phyloP scores from a whole-genome alignment of 169 alveolate species.

The Cryptosporidium andersoni region DNA sequence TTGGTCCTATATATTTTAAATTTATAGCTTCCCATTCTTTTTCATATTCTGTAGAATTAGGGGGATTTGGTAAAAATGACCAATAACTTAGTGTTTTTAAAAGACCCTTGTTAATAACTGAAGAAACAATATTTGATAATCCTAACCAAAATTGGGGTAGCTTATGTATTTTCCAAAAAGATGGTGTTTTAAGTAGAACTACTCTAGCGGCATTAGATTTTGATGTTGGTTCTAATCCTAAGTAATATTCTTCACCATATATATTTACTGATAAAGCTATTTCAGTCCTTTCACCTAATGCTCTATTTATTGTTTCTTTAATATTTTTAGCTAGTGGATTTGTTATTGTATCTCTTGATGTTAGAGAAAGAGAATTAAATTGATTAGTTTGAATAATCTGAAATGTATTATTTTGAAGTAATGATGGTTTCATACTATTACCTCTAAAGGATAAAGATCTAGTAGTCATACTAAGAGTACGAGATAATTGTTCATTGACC shows the following conservation, averaged over 20 bases:
- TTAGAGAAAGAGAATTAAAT: not conserved
- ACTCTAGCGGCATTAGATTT: slow-evolving; percentile 65
- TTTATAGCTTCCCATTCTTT: slow-evolving; percentile 62
- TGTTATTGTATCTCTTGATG: slow-evolving; percentile 23
- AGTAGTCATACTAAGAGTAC: slow-evolving; percentile 46
- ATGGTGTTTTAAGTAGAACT: slow-evolving; percentile 40
- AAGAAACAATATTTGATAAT: slow-evolving; percentile 47
- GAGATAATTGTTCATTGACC: slow-evolving; percentile 60
- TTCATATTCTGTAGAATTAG: slow-evolving; percentile 47
- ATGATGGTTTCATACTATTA: not conserved
- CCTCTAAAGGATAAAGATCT: slow-evolving; percentile 11
- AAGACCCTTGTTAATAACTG: slow-evolving; percentile 58
- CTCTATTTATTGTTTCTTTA: slow-evolving; percentile 37
- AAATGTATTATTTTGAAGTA: not conserved
- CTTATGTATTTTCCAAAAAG: slow-evolving; percentile 57
- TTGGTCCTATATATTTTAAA: slow-evolving; percentile 55
- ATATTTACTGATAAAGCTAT: slow-evolving; percentile 31
- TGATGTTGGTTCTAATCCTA: slow-evolving; percentile 49
- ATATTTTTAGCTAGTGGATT: slow-evolving; percentile 4
- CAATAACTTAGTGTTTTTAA: slow-evolving; percentile 63
- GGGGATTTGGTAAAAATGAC: slow-evolving; percentile 68
- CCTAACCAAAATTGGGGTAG: slow-evolving; percentile 70
- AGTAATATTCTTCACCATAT: slow-evolving; percentile 21
- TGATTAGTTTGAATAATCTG: too few relatives aligned
- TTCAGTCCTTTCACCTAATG: slow-evolving; percentile 59